Evolutionary conservation across 257 asterid genomes (phyloP), one percentile per base, ranked within the genome.

Genomic region (Nicotiana obtusifolia): DNA sequence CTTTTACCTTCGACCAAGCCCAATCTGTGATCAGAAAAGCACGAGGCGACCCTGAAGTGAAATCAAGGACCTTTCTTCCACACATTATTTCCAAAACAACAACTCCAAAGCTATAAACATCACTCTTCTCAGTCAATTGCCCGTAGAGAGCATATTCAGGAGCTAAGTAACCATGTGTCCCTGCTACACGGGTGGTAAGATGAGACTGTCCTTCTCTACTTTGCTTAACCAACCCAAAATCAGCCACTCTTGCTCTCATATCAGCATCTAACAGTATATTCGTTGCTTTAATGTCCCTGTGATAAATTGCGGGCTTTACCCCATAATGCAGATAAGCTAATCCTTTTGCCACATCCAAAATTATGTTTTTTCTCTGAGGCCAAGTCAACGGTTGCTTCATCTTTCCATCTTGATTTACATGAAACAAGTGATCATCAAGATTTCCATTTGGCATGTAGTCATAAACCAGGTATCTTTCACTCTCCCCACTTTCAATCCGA

Each of bases 101-200:
- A 0, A 93, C 93, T 2, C 98, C 98, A 69, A 95, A 95, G 86
- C 98, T 95, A 77, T 95, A 95, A 11, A 95, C 97, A 53, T 93
- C 99, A 2, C 99, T 95, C 82, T 92, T 95, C 82, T 95, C 97
- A 0, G 99, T 95, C 81, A 95, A 78, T 68, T 92, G 97, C 30
- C 99, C 99, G 6, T 95, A 95, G 7, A 95, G 91, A 17, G 99
- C 99, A 20, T 92, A 95, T 77, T 95, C 98, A 1, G 99, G 98
- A 1, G 98, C 99, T 64, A 95, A 85, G 81, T 95, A 95, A 10
- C 99, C 99, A 19, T 92, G 98, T 0, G 98, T 95, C 54, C 99
- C 99, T 1, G 99, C 99, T 15, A 93, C 97, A 52, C 98, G 86
- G 2, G 98, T 93, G 2, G 99, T 93, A 75, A 95, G 88, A 87